Base-by-base conservation (phyloP, 129 eudicot genomes). In the Lactuca saligna region DNA sequence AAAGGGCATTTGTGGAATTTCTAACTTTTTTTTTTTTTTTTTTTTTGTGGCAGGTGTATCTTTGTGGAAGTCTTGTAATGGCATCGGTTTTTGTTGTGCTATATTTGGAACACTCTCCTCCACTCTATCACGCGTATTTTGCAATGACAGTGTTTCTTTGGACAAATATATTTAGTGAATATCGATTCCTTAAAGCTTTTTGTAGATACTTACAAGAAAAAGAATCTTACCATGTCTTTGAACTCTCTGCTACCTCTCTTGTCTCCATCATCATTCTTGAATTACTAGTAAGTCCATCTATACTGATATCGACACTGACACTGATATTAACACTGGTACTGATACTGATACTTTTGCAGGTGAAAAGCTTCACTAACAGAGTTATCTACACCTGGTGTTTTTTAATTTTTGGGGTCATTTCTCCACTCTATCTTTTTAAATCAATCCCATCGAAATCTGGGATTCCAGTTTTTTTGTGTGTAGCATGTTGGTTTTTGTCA, bases 291-390 rank as follows among this genome's bases (percentile, higher is more conserved):
- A 16, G 72, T 9, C 60, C 53, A 32, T 2, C 12, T 44, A 12
- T 46, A 46, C 12, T 46, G 14, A 39, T 39, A 39, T 7, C 7
- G 7, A 39, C 0, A 20, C 1, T 37, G 25, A 42, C 49, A 16
- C 13, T 39, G 46, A 13, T 20, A 16, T 6, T 25, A 29, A 39
- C 31, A 6, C 35, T 57, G 1, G 16, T 33, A 71, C 16, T 76
- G 44, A 9, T 15, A 54, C 14, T 72, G 56, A 29, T 61, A 42
- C 44, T 59, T 35, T 31, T 75, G 74, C 75, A 89, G 96, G 96
- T 94, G 39, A 79, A 83, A 78, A 94, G 99, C 84, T 94, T 94
- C 88, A 89, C 88, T 7, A 89, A 94, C 61, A 89, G 99, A 79
- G 82, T 80, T 74, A 82, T 94, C 25, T 94, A 94, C 81, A 87